phyloP scores from a whole-genome alignment of 1,139 yeast genomes.

The Eremothecium sinecaudum region DNA sequence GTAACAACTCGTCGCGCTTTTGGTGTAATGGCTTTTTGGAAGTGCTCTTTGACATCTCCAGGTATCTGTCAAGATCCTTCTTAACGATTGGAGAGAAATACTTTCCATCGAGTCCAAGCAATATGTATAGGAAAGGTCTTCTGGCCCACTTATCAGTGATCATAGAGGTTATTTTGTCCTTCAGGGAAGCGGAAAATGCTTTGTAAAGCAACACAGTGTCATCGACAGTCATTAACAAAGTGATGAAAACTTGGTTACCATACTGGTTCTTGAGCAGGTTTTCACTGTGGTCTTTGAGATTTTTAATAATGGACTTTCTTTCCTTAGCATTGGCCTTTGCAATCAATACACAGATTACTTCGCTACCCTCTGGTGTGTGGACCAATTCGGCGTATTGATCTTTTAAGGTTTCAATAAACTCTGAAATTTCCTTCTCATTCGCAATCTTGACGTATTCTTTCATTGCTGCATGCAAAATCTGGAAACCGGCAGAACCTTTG shows the following conservation, averaged over 20 bases:
- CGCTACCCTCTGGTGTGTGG: conserved; percentile 89
- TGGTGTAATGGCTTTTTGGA: conserved; percentile 78
- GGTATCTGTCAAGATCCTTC: conserved; percentile 50
- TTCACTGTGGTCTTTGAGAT: conserved; percentile 63
- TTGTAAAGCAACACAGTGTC: conserved; percentile 80
- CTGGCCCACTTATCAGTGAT: conserved; percentile 71
- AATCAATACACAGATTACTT: conserved; percentile 72
- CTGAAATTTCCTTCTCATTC: conserved; percentile 57
- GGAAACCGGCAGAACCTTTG: conserved; percentile 95
- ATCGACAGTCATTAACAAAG: conserved; percentile 80
- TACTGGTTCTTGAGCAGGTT: conserved; percentile 74
- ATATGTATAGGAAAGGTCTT: conserved; percentile 76
- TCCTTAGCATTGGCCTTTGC: conserved; percentile 88
- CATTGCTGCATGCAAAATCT: conserved; percentile 94
- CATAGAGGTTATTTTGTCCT: conserved; percentile 49
- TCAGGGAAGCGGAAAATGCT: conserved; percentile 54
- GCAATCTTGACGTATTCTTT: conserved; percentile 72
- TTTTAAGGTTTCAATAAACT: conserved; percentile 69
- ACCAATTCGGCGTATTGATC: conserved; percentile 93
- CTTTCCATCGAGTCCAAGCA: conserved; percentile 72
- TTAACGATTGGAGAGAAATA: conserved; percentile 68
- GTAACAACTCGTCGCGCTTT: conserved; percentile 62
- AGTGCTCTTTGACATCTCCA: conserved; percentile 58
- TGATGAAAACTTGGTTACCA: conserved; percentile 74
- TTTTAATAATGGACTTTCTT: conserved; percentile 66